A percentile compares a stretch with the other conserved stretches of the same genome.
Evolutionary conservation across 345 rosid species (phyloP).

Genomic region (Microcos paniculata): DNA sequence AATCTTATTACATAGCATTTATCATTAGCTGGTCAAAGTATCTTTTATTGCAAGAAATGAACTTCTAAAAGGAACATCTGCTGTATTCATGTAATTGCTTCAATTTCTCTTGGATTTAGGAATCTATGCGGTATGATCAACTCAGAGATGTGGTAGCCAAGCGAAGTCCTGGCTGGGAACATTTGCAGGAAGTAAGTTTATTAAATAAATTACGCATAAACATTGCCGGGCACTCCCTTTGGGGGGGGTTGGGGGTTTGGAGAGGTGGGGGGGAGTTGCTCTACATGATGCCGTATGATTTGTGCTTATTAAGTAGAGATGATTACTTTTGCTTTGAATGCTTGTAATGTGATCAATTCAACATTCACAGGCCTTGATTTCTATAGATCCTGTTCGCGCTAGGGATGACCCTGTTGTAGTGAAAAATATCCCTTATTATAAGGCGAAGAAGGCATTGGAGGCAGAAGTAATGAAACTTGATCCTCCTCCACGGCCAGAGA

Average conservation of each 20-base stretch:
- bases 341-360: neutral
- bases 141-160: slow-evolving; percentile 79
- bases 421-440: slow-evolving; percentile 80
- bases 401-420: slow-evolving; percentile 75
- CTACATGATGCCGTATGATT: neutral
- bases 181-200: slow-evolving; percentile 77
- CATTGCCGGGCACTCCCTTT: too few relatives aligned
- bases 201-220: too few relatives aligned
- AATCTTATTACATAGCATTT: neutral
- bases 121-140: slow-evolving; percentile 87
- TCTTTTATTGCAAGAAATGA: neutral
- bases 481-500: slow-evolving; percentile 86
- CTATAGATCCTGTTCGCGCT: slow-evolving; percentile 86
- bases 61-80: neutral
- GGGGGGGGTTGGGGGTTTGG: too few relatives aligned
- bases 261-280: too few relatives aligned
- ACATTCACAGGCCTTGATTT: slow-evolving; percentile 62
- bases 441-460: slow-evolving; percentile 80
- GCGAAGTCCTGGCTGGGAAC: slow-evolving; percentile 90
- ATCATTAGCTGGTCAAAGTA: neutral
- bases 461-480: slow-evolving; percentile 67
- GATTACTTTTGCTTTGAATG: neutral
- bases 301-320: neutral
- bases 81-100: slow-evolving; percentile 9
- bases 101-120: slow-evolving; percentile 45